A percentile compares a stretch with the other conserved stretches of the same genome.
phyloP scores from a whole-genome alignment of 1,284 basidiomycete species.

The Microbotryum violaceum region DNA sequence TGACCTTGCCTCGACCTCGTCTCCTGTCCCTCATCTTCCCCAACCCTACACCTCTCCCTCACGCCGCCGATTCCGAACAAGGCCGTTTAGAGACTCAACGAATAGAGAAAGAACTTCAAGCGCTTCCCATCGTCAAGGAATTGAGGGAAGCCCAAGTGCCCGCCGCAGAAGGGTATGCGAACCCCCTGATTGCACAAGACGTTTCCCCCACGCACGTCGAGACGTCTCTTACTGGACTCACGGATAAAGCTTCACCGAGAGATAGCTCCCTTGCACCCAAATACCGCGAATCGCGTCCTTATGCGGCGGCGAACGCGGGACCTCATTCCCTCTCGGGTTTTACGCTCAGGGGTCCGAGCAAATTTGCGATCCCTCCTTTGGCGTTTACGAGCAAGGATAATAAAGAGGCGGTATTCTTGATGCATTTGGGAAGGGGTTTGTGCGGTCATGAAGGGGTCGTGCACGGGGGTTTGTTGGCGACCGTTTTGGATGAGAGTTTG shows the following conservation, averaged over 20 bases:
- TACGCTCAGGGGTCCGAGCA: conserved; percentile 73
- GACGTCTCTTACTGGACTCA: too few species aligned
- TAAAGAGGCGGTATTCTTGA: conserved; percentile 57
- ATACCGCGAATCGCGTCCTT: conserved; percentile 29
- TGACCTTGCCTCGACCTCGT: conserved; percentile 15
- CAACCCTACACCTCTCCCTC: conserved; percentile 58
- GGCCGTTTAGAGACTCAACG: conserved; percentile 53
- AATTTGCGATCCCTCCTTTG: conserved; percentile 67
- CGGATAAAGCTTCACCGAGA: not conserved
- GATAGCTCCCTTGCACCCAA: not conserved
- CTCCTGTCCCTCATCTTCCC: conserved; percentile 4
- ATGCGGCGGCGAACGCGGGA: conserved; percentile 25
- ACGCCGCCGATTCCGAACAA: conserved; percentile 54
- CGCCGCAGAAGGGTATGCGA: not conserved
- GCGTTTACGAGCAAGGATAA: conserved; percentile 69
- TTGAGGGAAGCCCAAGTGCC: conserved; percentile 39
- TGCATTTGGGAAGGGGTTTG: conserved; percentile 75
- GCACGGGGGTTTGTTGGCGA: conserved; percentile 86
- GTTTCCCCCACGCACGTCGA: not conserved
- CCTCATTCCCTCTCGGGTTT: conserved; percentile 76
- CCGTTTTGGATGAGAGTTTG: conserved; percentile 77
- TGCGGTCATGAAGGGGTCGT: conserved; percentile 59
- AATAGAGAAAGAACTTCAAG: conserved; percentile 63
- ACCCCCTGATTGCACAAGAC: not conserved
- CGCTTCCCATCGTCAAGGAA: conserved; percentile 54